Base-by-base conservation (phyloP, 257 asterid species). In the Solanum habrochaites region DNA sequence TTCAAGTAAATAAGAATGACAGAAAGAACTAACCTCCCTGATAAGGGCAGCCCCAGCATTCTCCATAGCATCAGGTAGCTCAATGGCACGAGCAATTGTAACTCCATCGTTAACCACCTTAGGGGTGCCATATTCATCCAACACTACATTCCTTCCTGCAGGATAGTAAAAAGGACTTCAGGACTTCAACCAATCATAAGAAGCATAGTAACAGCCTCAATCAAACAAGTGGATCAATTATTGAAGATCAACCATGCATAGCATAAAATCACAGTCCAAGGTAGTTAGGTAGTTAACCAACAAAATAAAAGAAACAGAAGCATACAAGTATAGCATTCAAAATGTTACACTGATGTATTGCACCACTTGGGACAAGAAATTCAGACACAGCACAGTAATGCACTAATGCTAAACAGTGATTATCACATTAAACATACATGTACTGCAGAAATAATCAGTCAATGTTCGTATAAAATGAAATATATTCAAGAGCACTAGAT, bases 11-110 rank as follows among this genome's bases (percentile, higher is more conserved):
- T 70, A 32, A 60, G 20, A 40, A 49, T 12, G 71, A 72, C n/a
- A 43, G 32, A 10, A 42, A 25, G 58, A 81, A 87, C 93, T 83
- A 84, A 94, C 99, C 99, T 97, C 99, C 89, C 99, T 94, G 88
- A 97, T 97, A 86, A 95, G 90, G 62, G 98, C 95, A 74, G 99
- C 99, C 67, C 99, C 99, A 35, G 99, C 99, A 85, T 97, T 97
- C 88, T 97, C 99, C 99, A 95, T 97, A 2, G 99, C 92, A 88
- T 97, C 94, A 82, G 98, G 92, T 89, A 97, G 88, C 90, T 97
- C 99, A 3, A 97, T 95, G 43, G 98, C 99, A 47, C 99, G 90
- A 32, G 98, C 99, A 86, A 97, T 97, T 64, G 98, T 95, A 45
- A 95, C 98, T 3, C 99, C 98, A 80, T 94, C 98, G 72, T 95